phyloP scores from a whole-genome alignment of 352 stramenopile genomes.

The Pythium vanterpoolii region DNA sequence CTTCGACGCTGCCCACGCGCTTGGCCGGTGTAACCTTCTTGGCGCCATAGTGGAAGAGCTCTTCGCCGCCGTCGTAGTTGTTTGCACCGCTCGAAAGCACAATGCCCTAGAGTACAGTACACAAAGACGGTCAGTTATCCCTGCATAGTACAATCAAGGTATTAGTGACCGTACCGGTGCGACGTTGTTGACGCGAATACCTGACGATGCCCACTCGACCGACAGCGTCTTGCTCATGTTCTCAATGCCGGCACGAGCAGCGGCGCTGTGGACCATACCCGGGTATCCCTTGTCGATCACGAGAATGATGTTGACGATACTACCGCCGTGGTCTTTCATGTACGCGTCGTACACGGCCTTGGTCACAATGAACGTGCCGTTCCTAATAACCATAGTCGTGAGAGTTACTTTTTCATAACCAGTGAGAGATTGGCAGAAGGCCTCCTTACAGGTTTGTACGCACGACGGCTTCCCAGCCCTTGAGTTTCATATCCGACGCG shows the following conservation, averaged over 20 bases:
- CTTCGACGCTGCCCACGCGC: slow-evolving; percentile 87
- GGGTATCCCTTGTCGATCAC: slow-evolving; percentile 93
- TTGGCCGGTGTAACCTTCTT: slow-evolving; percentile 80
- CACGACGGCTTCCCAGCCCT: slow-evolving; percentile 91
- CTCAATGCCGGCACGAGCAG: slow-evolving; percentile 89
- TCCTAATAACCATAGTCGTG: slow-evolving; percentile 27
- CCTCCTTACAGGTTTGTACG: slow-evolving; percentile 83
- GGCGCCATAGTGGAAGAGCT: slow-evolving; percentile 79
- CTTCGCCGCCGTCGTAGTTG: slow-evolving; percentile 90
- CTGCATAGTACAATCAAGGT: neutral
- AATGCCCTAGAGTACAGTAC: slow-evolving; percentile 48
- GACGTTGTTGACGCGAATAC: slow-evolving; percentile 94
- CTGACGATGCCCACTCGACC: slow-evolving; percentile 91
- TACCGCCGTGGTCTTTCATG: slow-evolving; percentile 92
- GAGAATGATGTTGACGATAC: slow-evolving; percentile 95
- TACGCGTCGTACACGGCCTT: slow-evolving; percentile 91
- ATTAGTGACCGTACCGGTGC: slow-evolving; percentile 51
- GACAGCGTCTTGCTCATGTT: slow-evolving; percentile 94
- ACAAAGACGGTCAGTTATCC: neutral
- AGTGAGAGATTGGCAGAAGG: too few species aligned
- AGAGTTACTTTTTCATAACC: too few species aligned
- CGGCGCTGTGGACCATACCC: slow-evolving; percentile 88
- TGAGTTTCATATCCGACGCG: slow-evolving; percentile 86
- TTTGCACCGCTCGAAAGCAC: slow-evolving; percentile 74
- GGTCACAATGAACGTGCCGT: slow-evolving; percentile 91